Conservation (phyloP, 2,329 filamentous ascomycete genomes). For the Daldinia eschscholtzii region DNA sequence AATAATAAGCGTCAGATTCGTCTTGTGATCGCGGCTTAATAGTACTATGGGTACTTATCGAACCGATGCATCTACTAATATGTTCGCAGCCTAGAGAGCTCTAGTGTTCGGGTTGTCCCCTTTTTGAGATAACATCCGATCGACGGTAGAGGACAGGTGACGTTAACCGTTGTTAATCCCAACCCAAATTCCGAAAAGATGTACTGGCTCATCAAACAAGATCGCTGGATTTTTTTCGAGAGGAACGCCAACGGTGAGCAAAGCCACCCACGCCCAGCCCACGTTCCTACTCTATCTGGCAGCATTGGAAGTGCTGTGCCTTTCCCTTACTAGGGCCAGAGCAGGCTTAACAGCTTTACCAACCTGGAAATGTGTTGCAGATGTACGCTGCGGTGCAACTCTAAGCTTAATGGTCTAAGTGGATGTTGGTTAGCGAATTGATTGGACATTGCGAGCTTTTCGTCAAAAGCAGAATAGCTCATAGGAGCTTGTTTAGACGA, state of each 20-base stretch:
- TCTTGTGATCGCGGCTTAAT: slow-evolving; percentile 30
- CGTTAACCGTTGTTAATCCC: slow-evolving; percentile 31
- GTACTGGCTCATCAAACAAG: slow-evolving; percentile 31
- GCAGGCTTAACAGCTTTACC: slow-evolving; percentile 26
- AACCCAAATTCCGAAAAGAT: slow-evolving; percentile 26
- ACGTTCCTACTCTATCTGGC: slow-evolving; percentile 10
- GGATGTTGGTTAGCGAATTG: slow-evolving; percentile 18
- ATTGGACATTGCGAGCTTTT: slow-evolving; percentile 31
- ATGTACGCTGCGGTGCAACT: slow-evolving; percentile 37
- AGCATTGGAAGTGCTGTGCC: slow-evolving; percentile 12
- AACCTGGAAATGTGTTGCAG: slow-evolving; percentile 36
- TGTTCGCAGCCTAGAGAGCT: slow-evolving; percentile 22
- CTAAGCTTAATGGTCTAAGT: slow-evolving; percentile 38
- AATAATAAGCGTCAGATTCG: slow-evolving; percentile 31
- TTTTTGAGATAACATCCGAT: slow-evolving; percentile 25
- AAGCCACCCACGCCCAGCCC: slow-evolving; percentile 9
- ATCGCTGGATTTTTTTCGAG: background rate
- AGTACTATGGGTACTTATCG: slow-evolving; percentile 1
- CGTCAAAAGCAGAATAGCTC: slow-evolving; percentile 19
- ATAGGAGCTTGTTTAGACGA: slow-evolving; percentile 27
- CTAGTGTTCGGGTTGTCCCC: slow-evolving; percentile 18
- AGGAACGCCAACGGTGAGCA: slow-evolving; percentile 3
- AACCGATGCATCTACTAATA: slow-evolving; percentile 6
- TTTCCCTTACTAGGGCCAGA: slow-evolving; percentile 14
- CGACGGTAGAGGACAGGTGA: slow-evolving; percentile 23